These are phyloP conservation scores for Solanum virginianum DNA, from an alignment of 257 asterid species.

Conservation along the genomic window DNA sequence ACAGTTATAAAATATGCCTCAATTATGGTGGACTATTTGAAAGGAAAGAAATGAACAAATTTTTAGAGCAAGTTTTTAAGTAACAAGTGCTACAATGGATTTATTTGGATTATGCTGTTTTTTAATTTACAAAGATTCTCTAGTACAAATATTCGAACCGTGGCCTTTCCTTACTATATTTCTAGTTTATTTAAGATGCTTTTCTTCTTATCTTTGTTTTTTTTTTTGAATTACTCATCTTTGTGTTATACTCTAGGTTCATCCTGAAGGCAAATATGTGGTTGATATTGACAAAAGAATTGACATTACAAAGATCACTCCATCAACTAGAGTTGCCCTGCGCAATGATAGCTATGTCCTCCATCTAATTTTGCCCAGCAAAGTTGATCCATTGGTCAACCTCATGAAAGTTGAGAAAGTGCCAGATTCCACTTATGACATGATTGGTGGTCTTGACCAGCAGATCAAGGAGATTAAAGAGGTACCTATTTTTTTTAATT, in stretches of 20 bases:
- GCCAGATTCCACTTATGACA: constrained; percentile 94
- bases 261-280: constrained; percentile 83
- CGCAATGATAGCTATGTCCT: constrained; percentile 94
- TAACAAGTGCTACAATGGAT: not conserved
- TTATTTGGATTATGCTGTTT: not conserved
- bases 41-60: not conserved
- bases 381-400: constrained; percentile 90
- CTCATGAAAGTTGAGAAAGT: constrained; percentile 98
- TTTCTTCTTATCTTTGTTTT: not conserved
- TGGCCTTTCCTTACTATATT: not conserved
- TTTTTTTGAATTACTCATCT: not conserved
- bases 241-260: constrained; percentile 38
- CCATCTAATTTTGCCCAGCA: constrained; percentile 84
- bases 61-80: not conserved
- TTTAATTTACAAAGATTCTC: not conserved
- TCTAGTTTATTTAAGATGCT: not conserved
- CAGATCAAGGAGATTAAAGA: constrained; percentile 95
- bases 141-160: not conserved
- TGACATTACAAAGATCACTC: constrained; percentile 84
- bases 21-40: not conserved
- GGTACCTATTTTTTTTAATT: constrained; percentile 22
- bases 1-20: not conserved
- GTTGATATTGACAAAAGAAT: constrained; percentile 88
- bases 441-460: constrained; percentile 99
- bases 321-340: constrained; percentile 90